Conservation (phyloP, 192 early-diverging fungal species). For the Coemansia sp. region DNA sequence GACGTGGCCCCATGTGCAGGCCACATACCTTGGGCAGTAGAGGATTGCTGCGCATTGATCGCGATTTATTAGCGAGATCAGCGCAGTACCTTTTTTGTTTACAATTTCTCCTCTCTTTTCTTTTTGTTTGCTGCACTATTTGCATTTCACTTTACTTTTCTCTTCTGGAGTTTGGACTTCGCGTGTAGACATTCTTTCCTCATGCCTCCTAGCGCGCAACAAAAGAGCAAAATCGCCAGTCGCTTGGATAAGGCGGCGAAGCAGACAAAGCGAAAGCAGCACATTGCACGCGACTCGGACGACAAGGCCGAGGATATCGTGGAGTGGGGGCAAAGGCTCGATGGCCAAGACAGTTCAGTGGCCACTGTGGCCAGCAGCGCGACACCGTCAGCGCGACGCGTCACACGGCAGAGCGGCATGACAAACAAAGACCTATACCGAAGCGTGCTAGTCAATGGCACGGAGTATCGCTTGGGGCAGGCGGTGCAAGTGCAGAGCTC, state of each 20-base stretch:
- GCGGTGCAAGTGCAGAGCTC: constrained; percentile 33
- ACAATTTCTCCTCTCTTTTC: background rate
- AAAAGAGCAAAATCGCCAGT: constrained; percentile 25
- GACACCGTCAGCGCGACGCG: constrained; percentile 40
- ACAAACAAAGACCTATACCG: constrained; percentile 52
- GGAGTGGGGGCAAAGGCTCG: constrained; percentile 33
- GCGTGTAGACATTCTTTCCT: background rate
- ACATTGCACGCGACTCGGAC: constrained; percentile 8
- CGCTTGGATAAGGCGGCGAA: constrained; percentile 34
- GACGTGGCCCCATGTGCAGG: constrained; percentile 24
- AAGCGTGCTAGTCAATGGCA: constrained; percentile 47
- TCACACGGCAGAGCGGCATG: constrained; percentile 57
- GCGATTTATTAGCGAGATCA: background rate
- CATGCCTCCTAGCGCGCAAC: constrained; percentile 14
- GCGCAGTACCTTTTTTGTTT: background rate
- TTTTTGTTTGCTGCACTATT: background rate
- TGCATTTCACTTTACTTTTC: background rate
- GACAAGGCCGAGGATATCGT: constrained; percentile 20
- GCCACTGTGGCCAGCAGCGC: background rate
- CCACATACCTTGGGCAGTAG: background rate
- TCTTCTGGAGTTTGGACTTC: background rate
- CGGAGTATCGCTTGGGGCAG: constrained; percentile 44
- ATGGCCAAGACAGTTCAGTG: background rate
- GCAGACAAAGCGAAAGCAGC: constrained; percentile 16
- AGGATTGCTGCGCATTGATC: background rate